These are phyloP conservation scores for Phytophthora sp. DNA, from an alignment of 352 stramenopile species.

Conservation along the genomic window DNA sequence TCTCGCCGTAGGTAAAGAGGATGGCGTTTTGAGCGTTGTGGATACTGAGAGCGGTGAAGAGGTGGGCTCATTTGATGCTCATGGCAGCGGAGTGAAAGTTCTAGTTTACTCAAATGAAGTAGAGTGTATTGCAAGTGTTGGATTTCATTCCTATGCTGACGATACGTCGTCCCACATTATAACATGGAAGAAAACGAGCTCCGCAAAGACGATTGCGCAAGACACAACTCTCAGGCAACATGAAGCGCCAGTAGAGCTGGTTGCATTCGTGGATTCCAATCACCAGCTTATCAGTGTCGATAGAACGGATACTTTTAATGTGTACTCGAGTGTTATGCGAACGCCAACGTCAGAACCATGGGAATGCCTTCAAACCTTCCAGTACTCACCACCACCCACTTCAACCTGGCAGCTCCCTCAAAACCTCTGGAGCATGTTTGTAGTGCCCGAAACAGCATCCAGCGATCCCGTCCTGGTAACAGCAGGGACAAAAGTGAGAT, in stretches of 20 bases:
- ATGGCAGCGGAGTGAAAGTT: conserved; percentile 61
- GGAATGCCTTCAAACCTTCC: conserved; percentile 56
- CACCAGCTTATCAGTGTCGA: conserved; percentile 67
- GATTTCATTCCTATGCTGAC: conserved; percentile 68
- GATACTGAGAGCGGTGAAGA: conserved; percentile 57
- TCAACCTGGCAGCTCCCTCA: conserved; percentile 32
- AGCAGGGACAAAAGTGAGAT: conserved; percentile 38
- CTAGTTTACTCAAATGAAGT: conserved; percentile 52
- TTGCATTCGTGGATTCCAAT: conserved; percentile 64
- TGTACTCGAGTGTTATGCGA: conserved; percentile 56
- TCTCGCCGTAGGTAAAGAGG: conserved; percentile 54
- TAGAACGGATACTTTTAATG: conserved; percentile 41
- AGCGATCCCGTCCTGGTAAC: conserved; percentile 68
- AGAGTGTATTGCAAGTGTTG: conserved; percentile 63
- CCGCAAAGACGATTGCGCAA: conserved; percentile 26
- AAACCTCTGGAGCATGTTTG: conserved; percentile 40
- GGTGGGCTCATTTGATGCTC: conserved; percentile 57
- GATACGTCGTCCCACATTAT: conserved; percentile 68
- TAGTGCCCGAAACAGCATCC: conserved; percentile 47
- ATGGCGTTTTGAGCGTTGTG: conserved; percentile 59
- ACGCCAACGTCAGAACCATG: conserved; percentile 53
- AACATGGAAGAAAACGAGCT: conserved; percentile 51
- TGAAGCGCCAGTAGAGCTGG: conserved; percentile 42
- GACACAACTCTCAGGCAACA: conserved; percentile 48
- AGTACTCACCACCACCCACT: conserved; percentile 14